Base-by-base conservation (phyloP, 164 flowering plant genomes). In the Tinospora cordifolia region DNA sequence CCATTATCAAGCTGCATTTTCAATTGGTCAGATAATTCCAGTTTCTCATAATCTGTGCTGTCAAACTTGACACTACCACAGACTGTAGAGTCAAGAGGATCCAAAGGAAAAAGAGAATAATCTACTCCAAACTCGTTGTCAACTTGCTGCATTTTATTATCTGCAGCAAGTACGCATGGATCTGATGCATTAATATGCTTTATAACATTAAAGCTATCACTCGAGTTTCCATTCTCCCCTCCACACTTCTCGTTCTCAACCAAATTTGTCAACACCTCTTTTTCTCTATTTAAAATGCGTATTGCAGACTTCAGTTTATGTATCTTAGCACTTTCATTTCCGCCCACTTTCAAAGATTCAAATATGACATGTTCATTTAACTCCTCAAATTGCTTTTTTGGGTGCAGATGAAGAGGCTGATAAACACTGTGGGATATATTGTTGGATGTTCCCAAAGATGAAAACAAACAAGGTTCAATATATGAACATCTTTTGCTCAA, bases 301-400 rank as follows among this genome's bases (percentile, higher is more conserved):
- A 25, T 68, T 66, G 63, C 76, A 38, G 74, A 71, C 38, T 63
- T 72, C 65, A 72, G 66, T n/a, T 70, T 75, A 75, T 69, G 51
- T 71, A 81, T 68, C 27, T 77, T 73, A 25, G 68, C 49, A 65
- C 70, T 77, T 14, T 62, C 77, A 74, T 71, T 74, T 63, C 65
- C 67, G 57, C 63, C 68, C 1, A 58, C 25, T 25, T 26, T 41
- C 27, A 80, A 60, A 39, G 72, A 66, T 39, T 74, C 66, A 63
- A 47, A 25, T 63, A 39, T 79, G 62, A 67, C 80, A 71, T 74
- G 74, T 40, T 73, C 80, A 67, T 70, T 63, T 9, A 62, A 64
- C 71, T 58, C 65, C 44, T 78, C 81, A 63, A 64, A 77, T 62
- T 72, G 70, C 26, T 39, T 77, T 39, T 60, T 75, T 65, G 67